Evolutionary conservation across 345 rosid species (phyloP).

Genomic region (Murraya paniculata): DNA sequence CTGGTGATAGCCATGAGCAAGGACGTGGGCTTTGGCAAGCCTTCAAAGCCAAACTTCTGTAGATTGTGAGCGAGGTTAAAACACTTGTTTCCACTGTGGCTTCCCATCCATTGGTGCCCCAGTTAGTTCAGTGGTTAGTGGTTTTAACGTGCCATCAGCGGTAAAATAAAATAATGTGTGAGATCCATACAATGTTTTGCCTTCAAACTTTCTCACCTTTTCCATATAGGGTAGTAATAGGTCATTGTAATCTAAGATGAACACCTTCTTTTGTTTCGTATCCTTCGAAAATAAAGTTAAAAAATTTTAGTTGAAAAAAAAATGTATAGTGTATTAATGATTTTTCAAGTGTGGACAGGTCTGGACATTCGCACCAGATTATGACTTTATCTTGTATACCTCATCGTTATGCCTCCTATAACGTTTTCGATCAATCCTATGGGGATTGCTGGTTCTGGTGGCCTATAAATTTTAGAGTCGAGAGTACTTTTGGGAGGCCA

Average conservation of each 20-base stretch:
- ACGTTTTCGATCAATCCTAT: no score
- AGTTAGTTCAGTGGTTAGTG: constrained; percentile 60
- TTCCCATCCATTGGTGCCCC: constrained; percentile 51
- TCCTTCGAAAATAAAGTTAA: constrained; percentile 32
- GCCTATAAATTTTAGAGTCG: no score
- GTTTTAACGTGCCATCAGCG: constrained; percentile 47
- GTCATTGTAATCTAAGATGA: constrained; percentile 64
- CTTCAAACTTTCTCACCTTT: constrained; percentile 51
- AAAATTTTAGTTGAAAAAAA: background rate
- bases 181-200: constrained; percentile 54
- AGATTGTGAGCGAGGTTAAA: constrained; percentile 34
- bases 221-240: constrained; percentile 56
- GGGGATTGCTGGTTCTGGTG: no score
- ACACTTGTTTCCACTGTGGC: constrained; percentile 66
- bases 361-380: no score
- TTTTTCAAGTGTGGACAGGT: no score
- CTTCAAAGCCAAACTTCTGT: constrained; percentile 68
- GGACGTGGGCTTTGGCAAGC: constrained; percentile 64
- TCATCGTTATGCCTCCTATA: no score
- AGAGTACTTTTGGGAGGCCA: no score
- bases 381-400: no score
- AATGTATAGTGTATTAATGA: no score
- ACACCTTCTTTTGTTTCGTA: constrained; percentile 40
- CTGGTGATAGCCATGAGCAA: constrained; percentile 67
- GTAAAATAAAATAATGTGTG: constrained; percentile 60